Evolutionary conservation across 2,329 filamentous ascomycete species (phyloP).

Genomic region (Ceratocystis destructans): DNA sequence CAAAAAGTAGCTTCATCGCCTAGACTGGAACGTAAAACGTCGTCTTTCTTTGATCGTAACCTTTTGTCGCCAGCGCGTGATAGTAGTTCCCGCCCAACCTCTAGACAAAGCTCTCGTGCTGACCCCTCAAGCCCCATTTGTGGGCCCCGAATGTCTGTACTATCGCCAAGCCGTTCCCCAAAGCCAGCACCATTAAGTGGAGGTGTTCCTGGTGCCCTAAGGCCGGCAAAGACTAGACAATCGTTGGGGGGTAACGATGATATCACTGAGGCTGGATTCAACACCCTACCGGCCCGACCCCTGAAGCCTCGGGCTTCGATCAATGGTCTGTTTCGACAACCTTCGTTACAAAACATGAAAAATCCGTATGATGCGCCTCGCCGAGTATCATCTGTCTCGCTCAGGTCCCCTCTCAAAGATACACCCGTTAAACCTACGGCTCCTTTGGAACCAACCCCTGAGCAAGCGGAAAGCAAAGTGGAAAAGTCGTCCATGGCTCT

Average conservation of each 20-base stretch:
- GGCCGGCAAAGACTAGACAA: conserved; percentile 27
- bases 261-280: conserved; percentile 29
- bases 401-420: conserved; percentile 15
- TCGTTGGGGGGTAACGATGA: background rate
- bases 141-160: conserved; percentile 31
- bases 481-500: conserved; percentile 65
- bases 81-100: conserved; percentile 24
- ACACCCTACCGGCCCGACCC: conserved; percentile 33
- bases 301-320: conserved; percentile 40
- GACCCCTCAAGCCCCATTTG: conserved; percentile 37
- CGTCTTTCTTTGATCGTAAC: conserved; percentile 54
- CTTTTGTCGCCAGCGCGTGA: conserved; percentile 23
- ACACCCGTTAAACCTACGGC: conserved; percentile 2
- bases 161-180: conserved; percentile 31
- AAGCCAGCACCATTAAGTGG: conserved; percentile 33
- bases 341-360: conserved; percentile 34
- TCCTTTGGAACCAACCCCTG: conserved; percentile 10
- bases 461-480: conserved; percentile 20
- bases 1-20: conserved; percentile 68
- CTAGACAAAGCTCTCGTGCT: conserved; percentile 13
- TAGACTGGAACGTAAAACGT: conserved; percentile 48
- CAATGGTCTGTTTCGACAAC: conserved; percentile 42
- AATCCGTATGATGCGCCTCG: conserved; percentile 21
- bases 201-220: conserved; percentile 30
- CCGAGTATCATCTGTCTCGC: conserved; percentile 16